Evolutionary conservation across 192 early-diverging fungal genomes (phyloP), one percentile per base, ranked within the genome.

Genomic region (Dissophora globulifera): DNA sequence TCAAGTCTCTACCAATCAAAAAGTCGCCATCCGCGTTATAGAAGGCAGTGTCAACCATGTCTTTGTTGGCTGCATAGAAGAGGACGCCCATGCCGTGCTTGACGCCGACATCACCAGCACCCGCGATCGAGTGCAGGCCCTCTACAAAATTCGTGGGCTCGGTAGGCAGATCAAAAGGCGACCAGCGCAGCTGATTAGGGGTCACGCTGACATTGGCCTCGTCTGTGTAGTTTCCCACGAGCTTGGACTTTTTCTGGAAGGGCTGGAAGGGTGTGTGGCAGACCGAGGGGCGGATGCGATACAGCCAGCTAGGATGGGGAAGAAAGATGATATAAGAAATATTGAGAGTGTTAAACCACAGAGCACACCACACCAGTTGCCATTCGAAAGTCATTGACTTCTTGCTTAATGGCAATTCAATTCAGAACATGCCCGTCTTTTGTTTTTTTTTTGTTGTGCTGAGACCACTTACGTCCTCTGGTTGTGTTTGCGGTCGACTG

Each of bases 21-120:
- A 94, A 83, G 69, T 99, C 95, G 3, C 97, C 97, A 58, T 99
- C 97, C 2, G 96, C 85, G 78, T 90, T 94, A 79, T 94, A 91
- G 61, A 97, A 92, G 5, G 96, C 93, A 20, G 74, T 75, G 23
- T 83, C 82, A 2, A 83, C 81, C 97, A 99, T 99, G 52, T 83
- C 79, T 56, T 67, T 67, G 62, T 93, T 93, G 26, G 91, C 90
- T 5, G 84, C 67, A 68, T 95, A 99, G 33, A 99, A 74, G 58
- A 95, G 89, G 35, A 96, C 84, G 9, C 93, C 95, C 31, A 99
- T 79, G 6, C 97, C 97, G 49, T 80, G 83, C 49, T 91, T 85
- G 25, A 86, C 79, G 25, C 87, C 82, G 15, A 95, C 89, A 67
- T 93, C 90, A 23, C 97, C 97, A 2, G 92, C 90, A 10, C 97